These are phyloP conservation scores for Xerocomellus amylosporus DNA, from an alignment of 768 basidiomycete species.

Conservation along the genomic window DNA sequence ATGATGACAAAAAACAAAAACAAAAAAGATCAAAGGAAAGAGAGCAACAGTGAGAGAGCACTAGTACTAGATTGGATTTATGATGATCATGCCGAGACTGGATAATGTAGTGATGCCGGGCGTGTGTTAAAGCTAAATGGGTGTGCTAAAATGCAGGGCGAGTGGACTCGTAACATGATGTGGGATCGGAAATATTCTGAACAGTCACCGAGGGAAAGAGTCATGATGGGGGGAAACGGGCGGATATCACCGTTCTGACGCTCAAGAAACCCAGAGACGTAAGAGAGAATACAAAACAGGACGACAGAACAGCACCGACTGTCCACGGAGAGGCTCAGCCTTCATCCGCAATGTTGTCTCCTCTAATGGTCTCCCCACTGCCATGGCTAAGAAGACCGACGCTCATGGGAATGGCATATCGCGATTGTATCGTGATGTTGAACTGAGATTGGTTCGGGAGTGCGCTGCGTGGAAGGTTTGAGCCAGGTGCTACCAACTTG, in stretches of 20 bases:
- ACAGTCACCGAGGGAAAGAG: constrained; percentile 10
- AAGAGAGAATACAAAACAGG: neutral
- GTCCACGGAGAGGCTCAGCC: constrained; percentile 30
- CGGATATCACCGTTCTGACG: neutral
- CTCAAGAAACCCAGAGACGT: neutral
- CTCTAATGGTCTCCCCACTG: constrained; percentile 13
- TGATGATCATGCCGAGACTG: constrained; percentile 23
- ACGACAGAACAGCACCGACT: constrained; percentile 9
- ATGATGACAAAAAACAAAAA: constrained; percentile 8
- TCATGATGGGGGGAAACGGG: neutral
- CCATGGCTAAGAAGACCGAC: constrained; percentile 11
- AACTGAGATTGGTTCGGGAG: constrained; percentile 47
- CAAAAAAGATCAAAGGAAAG: neutral
- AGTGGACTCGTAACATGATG: constrained; percentile 6
- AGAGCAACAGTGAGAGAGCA: constrained; percentile 5
- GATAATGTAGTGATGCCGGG: constrained; percentile 26
- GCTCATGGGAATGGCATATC: constrained; percentile 5
- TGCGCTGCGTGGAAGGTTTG: constrained; percentile 52
- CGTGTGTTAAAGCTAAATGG: constrained; percentile 10
- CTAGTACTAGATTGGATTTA: constrained; percentile 28
- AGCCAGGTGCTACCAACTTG: constrained; percentile 34
- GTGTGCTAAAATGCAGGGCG: constrained; percentile 20
- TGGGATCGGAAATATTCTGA: constrained; percentile 13
- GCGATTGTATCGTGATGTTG: constrained; percentile 36
- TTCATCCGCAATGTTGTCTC: constrained; percentile 23